Base-by-base conservation (phyloP, 2,329 filamentous ascomycete species). In the Ophiostoma sp. region DNA sequence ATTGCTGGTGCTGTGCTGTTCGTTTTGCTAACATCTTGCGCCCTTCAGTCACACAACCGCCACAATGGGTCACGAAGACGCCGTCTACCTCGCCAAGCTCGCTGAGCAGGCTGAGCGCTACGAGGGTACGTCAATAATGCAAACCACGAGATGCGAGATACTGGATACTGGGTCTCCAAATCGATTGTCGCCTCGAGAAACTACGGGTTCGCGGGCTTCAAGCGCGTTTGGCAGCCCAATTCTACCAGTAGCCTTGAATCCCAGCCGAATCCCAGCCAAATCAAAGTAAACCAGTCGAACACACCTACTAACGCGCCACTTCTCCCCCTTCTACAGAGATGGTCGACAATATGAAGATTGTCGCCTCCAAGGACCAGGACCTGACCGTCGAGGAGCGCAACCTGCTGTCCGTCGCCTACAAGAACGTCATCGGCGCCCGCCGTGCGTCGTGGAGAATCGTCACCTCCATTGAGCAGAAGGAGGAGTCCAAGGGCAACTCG, bases 101-200 rank as follows among this genome's bases (percentile, higher is more conserved):
- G 96, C 96, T 84, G 96, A 99, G 92, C 96, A 99, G 91, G 96
- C 96, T 86, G 96, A 99, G 92, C 95, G 96, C 85, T 99, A 99
- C 87, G 96, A 99, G 89, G 96, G 96, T 98, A 87, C 82, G 89
- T 85, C 57, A 72, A 69, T 63, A 45, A 25, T 66, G 36, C 22
- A 45, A 39, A 39, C 25, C 11, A 8, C 70, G 73, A 52, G 7
- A 45, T 71, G 33, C 69, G 8, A 19, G 7, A 17, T 42, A 5
- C 5, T 12, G 36, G 61, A 6, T 25, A 25, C 36, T 22, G 11
- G 8, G 17, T 50, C 19, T 22, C 31, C 19, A 36, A n/a, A 36
- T 0, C 31, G 9, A 0, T 11, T 15, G 15, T 5, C 0, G 1
- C 15, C 22, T 22, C 1, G 57, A 61, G 57, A 22, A n/a, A 33